These are phyloP conservation scores for Gonapodya sp. DNA, from an alignment of 192 early-diverging fungal genomes.

Conservation along the genomic window DNA sequence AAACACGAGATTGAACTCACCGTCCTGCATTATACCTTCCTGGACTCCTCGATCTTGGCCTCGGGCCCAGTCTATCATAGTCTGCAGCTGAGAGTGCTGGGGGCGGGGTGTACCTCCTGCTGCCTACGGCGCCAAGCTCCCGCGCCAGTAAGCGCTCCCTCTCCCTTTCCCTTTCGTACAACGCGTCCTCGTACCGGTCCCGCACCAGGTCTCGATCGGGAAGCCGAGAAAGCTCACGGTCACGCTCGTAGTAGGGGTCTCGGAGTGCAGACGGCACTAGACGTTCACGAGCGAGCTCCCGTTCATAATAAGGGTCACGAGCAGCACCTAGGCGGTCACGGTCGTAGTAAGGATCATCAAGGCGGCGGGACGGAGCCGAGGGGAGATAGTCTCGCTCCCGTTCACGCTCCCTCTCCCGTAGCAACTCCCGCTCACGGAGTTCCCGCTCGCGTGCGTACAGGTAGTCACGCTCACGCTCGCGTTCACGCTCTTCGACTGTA, in stretches of 20 bases:
- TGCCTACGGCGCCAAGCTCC: neutral
- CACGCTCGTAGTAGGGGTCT: neutral
- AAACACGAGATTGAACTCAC: neutral
- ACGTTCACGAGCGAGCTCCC: neutral
- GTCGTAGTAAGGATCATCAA: neutral
- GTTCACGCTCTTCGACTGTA: neutral
- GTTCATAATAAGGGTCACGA: neutral
- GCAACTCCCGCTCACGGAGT: neutral
- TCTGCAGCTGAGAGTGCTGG: neutral
- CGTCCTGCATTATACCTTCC: neutral
- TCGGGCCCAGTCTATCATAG: neutral
- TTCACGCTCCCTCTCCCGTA: neutral
- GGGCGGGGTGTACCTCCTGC: neutral
- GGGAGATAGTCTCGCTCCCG: neutral
- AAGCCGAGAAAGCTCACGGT: neutral
- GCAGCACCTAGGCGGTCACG: neutral
- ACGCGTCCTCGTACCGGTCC: neutral
- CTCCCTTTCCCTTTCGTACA: neutral
- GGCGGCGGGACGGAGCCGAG: neutral
- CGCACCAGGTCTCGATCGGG: neutral
- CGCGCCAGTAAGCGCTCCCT: neutral
- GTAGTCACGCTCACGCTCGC: neutral
- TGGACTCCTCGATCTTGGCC: neutral
- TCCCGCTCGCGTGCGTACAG: neutral
- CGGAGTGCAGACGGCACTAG: neutral